These are phyloP conservation scores for Craspedostauros australis DNA, from an alignment of 108 stramenopile species.

Conservation along the genomic window DNA sequence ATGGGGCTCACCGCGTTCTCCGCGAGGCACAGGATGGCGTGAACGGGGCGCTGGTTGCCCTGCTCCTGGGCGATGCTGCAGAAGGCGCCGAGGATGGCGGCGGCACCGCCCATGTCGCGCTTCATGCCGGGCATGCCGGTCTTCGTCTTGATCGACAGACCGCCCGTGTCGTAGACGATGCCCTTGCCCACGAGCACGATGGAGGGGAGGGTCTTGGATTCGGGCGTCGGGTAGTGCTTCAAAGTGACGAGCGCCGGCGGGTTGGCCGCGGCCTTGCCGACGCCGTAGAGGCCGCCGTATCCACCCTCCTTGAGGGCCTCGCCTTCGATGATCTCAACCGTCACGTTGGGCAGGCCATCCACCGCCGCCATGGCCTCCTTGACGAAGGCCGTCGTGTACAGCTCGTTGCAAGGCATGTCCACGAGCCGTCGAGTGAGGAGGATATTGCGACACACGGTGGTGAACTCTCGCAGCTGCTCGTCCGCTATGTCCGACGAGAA, in stretches of 20 bases:
- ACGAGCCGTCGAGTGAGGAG: conserved; percentile 60
- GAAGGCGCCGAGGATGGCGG: conserved; percentile 75
- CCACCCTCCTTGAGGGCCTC: conserved; percentile 65
- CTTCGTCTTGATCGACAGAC: conserved; percentile 58
- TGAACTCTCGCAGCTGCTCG: conserved; percentile 17
- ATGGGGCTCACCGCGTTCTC: conserved; percentile 75
- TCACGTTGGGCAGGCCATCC: conserved; percentile 11
- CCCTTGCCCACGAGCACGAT: conserved; percentile 86
- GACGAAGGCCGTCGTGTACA: conserved; percentile 41
- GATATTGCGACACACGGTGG: conserved; percentile 30
- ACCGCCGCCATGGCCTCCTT: conserved; percentile 24
- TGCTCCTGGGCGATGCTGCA: conserved; percentile 22
- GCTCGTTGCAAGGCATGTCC: conserved; percentile 45
- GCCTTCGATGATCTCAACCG: conserved; percentile 62
- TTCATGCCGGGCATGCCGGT: conserved; percentile 90
- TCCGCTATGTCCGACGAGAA: no score
- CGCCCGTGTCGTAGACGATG: conserved; percentile 86
- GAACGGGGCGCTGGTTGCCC: conserved; percentile 24
- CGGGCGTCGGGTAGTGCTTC: conserved; percentile 37
- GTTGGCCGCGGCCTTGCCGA: conserved; percentile 71
- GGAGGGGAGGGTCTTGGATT: background rate
- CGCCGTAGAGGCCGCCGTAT: conserved; percentile 80
- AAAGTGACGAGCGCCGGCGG: conserved; percentile 76
- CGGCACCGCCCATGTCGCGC: conserved; percentile 74
- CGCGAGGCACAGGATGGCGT: conserved; percentile 70